Conservation (phyloP, 345 rosid species). For the Citrus unshiu region DNA sequence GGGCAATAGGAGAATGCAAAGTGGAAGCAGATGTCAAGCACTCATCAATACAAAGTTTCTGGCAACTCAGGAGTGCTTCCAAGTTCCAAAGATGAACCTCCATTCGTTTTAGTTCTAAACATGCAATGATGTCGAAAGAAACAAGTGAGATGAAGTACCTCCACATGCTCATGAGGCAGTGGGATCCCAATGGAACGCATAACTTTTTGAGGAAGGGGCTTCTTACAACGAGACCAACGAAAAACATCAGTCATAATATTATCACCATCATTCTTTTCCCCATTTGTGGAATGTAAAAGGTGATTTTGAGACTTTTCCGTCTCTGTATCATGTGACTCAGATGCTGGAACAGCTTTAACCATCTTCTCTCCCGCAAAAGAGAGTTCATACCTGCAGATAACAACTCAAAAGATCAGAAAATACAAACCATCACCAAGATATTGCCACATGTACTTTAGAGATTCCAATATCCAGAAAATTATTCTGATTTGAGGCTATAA, state of each 20-base stretch:
- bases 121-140: background rate
- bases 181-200: constrained; percentile 93
- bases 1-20: background rate
- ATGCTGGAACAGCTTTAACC: constrained; percentile 48
- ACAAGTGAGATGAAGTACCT: constrained; percentile 44
- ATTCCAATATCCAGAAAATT: constrained; percentile 1
- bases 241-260: constrained; percentile 64
- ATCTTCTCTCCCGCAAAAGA: constrained; percentile 87
- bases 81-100: background rate
- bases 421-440: background rate
- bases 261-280: constrained; percentile 71
- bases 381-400: constrained; percentile 73
- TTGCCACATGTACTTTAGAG: background rate
- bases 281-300: constrained; percentile 52
- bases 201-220: constrained; percentile 79
- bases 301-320: constrained; percentile 62
- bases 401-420: constrained; percentile 6
- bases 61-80: background rate
- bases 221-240: constrained; percentile 94
- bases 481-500: background rate
- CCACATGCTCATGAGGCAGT: constrained; percentile 73
- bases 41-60: background rate
- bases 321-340: constrained; percentile 61
- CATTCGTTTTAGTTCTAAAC: background rate
- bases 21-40: background rate